These are phyloP conservation scores for Botrytis porri DNA, from an alignment of 2,329 filamentous ascomycete genomes.

Conservation along the genomic window DNA sequence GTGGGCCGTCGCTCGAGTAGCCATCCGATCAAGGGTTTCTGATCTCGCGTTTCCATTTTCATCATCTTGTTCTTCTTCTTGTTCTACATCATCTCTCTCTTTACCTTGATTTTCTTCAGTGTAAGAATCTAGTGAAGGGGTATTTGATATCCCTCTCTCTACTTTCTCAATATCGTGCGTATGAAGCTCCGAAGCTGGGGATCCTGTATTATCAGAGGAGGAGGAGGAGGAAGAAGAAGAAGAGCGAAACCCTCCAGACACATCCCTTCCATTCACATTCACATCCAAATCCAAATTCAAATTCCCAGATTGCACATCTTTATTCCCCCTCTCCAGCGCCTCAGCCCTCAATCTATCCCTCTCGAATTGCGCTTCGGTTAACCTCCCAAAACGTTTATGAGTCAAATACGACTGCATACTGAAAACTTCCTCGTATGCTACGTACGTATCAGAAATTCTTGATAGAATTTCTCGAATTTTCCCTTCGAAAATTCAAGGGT, in stretches of 20 bases:
- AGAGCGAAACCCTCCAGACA: neutral
- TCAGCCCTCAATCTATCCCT: neutral
- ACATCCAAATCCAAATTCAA: neutral
- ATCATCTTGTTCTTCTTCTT: neutral
- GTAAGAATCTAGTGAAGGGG: neutral
- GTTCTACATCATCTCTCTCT: neutral
- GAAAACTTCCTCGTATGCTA: neutral
- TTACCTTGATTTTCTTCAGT: neutral
- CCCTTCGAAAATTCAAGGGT: neutral
- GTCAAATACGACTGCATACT: neutral
- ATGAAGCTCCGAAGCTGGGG: neutral
- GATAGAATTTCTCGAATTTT: neutral
- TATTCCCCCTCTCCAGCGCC: neutral
- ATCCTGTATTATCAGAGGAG: neutral
- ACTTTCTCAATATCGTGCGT: neutral
- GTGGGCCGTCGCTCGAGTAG: neutral
- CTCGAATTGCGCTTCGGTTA: neutral
- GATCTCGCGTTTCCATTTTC: neutral
- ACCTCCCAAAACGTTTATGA: neutral
- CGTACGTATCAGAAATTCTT: neutral
- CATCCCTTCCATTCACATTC: neutral
- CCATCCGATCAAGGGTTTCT: neutral
- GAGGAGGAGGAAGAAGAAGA: neutral
- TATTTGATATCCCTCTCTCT: neutral
- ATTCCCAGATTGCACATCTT: neutral